These are phyloP conservation scores for Phytophthora agathidicida DNA, from an alignment of 352 stramenopile species.

Conservation along the genomic window DNA sequence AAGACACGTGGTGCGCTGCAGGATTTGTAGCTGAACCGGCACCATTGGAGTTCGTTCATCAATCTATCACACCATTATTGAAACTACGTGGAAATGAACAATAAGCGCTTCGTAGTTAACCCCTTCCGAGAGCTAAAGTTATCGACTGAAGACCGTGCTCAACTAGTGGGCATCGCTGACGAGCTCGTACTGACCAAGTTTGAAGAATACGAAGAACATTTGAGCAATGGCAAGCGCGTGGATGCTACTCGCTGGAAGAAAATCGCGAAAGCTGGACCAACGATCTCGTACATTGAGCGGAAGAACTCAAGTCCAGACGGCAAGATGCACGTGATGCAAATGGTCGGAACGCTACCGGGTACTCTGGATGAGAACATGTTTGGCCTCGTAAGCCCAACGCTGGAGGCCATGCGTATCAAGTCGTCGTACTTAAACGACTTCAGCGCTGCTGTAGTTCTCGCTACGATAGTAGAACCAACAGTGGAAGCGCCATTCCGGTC, in stretches of 20 bases:
- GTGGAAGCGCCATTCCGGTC: slow-evolving; percentile 40
- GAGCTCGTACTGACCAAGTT: slow-evolving; percentile 8
- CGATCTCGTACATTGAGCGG: slow-evolving; percentile 11
- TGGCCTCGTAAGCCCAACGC: slow-evolving; percentile 29
- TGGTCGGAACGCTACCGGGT: slow-evolving; percentile 28
- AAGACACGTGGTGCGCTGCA: too few relatives aligned
- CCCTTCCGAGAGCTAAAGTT: slow-evolving; percentile 6
- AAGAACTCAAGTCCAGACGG: slow-evolving; percentile 15
- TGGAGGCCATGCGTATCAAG: slow-evolving; percentile 28
- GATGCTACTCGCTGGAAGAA: slow-evolving; percentile 14
- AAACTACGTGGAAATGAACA: slow-evolving; percentile 2
- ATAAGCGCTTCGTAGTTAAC: slow-evolving; percentile 11
- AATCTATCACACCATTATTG: too few relatives aligned
- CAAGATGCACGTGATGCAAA: slow-evolving; percentile 23
- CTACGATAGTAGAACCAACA: slow-evolving; percentile 40
- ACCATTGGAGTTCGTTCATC: too few relatives aligned
- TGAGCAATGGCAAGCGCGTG: slow-evolving; percentile 10
- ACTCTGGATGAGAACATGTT: slow-evolving; percentile 43
- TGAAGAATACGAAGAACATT: slow-evolving; percentile 19
- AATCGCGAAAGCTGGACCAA: slow-evolving; percentile 9
- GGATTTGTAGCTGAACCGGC: too few relatives aligned
- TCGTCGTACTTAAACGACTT: slow-evolving; percentile 18
- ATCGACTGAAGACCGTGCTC: not conserved
- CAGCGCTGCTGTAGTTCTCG: slow-evolving; percentile 45
- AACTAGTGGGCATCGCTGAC: slow-evolving; percentile 12